A percentile compares a stretch with the other conserved stretches of the same genome.
Evolutionary conservation across 75 land plant species (phyloP).

Genomic region (Pseudotsuga menziesii): DNA sequence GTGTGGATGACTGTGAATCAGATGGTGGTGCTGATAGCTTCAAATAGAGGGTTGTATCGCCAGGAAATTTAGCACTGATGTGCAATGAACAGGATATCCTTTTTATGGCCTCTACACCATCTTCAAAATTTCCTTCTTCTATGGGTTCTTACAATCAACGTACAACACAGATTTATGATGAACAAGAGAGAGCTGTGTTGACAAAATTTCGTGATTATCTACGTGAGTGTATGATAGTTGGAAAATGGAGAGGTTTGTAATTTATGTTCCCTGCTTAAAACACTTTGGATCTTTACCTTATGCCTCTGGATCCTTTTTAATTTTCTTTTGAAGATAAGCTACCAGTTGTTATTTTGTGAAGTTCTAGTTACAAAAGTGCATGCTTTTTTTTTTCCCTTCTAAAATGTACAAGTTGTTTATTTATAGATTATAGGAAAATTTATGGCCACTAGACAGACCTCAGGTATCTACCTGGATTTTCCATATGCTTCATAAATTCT

Average conservation of each 20-base stretch:
- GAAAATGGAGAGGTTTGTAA: conserved; percentile 72
- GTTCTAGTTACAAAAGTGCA: not conserved
- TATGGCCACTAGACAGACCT: too few relatives aligned
- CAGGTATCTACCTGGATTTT: too few relatives aligned
- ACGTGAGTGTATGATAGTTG: conserved; percentile 53
- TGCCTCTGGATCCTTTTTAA: too few relatives aligned
- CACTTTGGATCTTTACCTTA: too few relatives aligned
- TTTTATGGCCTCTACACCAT: conserved; percentile 64
- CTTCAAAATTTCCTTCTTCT: conserved; percentile 26
- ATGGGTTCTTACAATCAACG: conserved; percentile 22
- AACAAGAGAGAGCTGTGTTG: conserved; percentile 75
- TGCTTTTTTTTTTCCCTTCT: not conserved
- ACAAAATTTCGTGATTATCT: too few relatives aligned
- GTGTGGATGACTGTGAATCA: too few relatives aligned
- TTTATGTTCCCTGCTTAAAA: not conserved
- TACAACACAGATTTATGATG: conserved; percentile 57
- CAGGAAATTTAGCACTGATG: conserved; percentile 93
- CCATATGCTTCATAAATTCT: too few relatives aligned
- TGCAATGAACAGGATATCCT: conserved; percentile 92
- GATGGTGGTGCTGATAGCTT: conserved; percentile 39
- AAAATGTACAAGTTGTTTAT: not conserved
- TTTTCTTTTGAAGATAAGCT: not conserved
- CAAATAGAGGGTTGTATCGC: conserved; percentile 75
- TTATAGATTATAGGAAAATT: too few relatives aligned
- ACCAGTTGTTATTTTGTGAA: not conserved